These are phyloP conservation scores for Vararia minispora DNA, from an alignment of 768 basidiomycete genomes.

Conservation along the genomic window DNA sequence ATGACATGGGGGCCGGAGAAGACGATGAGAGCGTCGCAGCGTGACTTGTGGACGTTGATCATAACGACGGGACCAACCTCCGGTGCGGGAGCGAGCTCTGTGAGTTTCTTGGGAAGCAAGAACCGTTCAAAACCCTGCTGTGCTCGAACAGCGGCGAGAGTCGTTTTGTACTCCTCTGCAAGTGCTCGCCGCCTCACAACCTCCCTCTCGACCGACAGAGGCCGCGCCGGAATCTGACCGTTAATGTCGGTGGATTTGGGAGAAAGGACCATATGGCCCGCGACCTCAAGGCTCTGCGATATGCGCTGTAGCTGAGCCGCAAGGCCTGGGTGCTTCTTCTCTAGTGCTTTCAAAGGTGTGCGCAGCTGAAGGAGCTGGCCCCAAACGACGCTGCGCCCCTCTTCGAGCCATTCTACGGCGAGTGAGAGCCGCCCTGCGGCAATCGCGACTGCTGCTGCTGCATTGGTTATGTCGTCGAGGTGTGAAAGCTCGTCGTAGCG, in stretches of 20 bases:
- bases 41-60: slow-evolving; percentile 20
- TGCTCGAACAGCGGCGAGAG: slow-evolving; percentile 20
- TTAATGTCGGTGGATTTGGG: too few species aligned
- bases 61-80: slow-evolving; percentile 26
- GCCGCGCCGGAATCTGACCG: too few species aligned
- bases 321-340: too few species aligned
- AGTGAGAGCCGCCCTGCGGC: background rate
- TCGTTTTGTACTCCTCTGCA: slow-evolving; percentile 7
- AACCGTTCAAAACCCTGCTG: slow-evolving; percentile 24
- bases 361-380: slow-evolving; percentile 2
- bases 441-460: too few species aligned
- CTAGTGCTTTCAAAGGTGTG: too few species aligned
- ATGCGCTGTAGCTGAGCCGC: too few species aligned
- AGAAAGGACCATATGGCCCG: too few species aligned
- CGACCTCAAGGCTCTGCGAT: too few species aligned
- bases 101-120: slow-evolving; percentile 16
- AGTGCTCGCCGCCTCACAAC: slow-evolving; percentile 4
- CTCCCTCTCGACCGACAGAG: too few species aligned
- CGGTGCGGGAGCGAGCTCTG: slow-evolving; percentile 19
- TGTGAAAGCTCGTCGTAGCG: too few species aligned
- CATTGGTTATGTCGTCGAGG: too few species aligned
- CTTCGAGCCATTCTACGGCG: slow-evolving; percentile 3
- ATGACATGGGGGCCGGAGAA: too few species aligned
- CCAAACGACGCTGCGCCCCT: slow-evolving; percentile 7
- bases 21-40: slow-evolving; percentile 30